Evolutionary conservation across 1,139 yeast species (phyloP).

Genomic region (Yamadazyma trypodendri): DNA sequence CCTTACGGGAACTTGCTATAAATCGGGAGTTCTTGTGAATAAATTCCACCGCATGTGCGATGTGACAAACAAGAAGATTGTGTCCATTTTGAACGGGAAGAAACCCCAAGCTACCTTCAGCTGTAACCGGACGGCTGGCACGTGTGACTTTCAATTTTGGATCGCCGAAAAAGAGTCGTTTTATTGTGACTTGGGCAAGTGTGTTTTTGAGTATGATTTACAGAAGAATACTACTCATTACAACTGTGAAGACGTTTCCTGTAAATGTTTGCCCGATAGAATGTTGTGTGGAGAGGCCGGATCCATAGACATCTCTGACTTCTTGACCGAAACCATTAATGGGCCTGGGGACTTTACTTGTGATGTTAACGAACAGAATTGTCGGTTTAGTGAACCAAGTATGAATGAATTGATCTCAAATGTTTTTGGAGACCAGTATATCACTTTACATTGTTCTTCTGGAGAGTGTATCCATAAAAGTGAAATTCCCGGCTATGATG

Average conservation of each 20-base stretch:
- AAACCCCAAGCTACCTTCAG: slow-evolving; percentile 91
- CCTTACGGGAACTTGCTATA: slow-evolving; percentile 82
- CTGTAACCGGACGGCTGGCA: slow-evolving; percentile 65
- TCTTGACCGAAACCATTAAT: slow-evolving; percentile 79
- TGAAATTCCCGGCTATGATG: slow-evolving; percentile 85
- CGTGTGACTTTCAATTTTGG: slow-evolving; percentile 95
- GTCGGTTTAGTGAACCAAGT: slow-evolving; percentile 89
- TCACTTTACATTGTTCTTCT: slow-evolving; percentile 73
- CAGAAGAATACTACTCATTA: slow-evolving; percentile 70
- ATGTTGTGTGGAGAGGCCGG: slow-evolving; percentile 95
- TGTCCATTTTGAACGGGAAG: slow-evolving; percentile 74
- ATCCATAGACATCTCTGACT: slow-evolving; percentile 91
- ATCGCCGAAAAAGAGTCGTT: slow-evolving; percentile 86
- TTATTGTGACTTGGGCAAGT: slow-evolving; percentile 75
- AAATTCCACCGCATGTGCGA: slow-evolving; percentile 89
- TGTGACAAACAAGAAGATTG: slow-evolving; percentile 84
- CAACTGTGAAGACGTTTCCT: slow-evolving; percentile 70
- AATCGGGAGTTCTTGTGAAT: slow-evolving; percentile 81
- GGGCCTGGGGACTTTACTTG: slow-evolving; percentile 96
- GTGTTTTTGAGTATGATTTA: slow-evolving; percentile 68
- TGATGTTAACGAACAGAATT: slow-evolving; percentile 56
- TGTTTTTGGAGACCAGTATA: slow-evolving; percentile 90
- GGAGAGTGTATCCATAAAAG: slow-evolving; percentile 93
- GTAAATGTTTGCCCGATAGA: slow-evolving; percentile 87
- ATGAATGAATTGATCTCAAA: slow-evolving; percentile 89